phyloP scores from a whole-genome alignment of 2,329 filamentous ascomycete species.

The Scytalidium sp. region DNA sequence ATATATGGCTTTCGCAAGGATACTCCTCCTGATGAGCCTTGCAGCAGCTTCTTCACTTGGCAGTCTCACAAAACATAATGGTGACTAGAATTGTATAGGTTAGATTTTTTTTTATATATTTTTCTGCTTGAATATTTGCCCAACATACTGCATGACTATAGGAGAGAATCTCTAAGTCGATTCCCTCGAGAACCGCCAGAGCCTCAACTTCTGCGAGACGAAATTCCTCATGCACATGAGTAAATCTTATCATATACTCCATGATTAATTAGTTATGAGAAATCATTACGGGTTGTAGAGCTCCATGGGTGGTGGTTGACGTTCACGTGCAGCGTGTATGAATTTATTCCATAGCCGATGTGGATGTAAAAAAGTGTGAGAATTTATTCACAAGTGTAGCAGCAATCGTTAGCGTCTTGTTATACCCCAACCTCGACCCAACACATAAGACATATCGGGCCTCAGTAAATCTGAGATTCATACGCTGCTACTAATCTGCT shows the following conservation, averaged over 20 bases:
- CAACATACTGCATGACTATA: constrained; percentile 70
- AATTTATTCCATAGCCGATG: neutral
- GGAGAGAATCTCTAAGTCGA: constrained; percentile 68
- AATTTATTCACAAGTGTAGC: neutral
- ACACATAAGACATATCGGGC: neutral
- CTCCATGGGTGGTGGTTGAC: neutral
- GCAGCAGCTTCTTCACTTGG: constrained; percentile 62
- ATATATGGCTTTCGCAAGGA: constrained; percentile 80
- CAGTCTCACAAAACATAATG: constrained; percentile 77
- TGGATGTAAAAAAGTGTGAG: neutral
- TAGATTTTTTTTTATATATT: too few species aligned
- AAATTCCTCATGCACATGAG: constrained; percentile 88
- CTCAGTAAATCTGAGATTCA: neutral
- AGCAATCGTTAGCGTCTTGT: neutral
- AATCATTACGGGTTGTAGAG: neutral
- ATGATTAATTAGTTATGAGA: constrained; percentile 33
- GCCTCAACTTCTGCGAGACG: constrained; percentile 80
- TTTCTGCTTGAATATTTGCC: too few species aligned
- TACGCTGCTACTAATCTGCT: neutral
- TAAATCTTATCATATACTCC: constrained; percentile 87
- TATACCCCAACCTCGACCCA: too few species aligned
- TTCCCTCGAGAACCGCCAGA: constrained; percentile 64
- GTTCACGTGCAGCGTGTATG: neutral
- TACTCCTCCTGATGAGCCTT: constrained; percentile 69
- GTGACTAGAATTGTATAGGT: constrained; percentile 56